These are phyloP conservation scores for Kockiozyma suomiensis DNA, from an alignment of 805 yeast genomes.

Conservation along the genomic window DNA sequence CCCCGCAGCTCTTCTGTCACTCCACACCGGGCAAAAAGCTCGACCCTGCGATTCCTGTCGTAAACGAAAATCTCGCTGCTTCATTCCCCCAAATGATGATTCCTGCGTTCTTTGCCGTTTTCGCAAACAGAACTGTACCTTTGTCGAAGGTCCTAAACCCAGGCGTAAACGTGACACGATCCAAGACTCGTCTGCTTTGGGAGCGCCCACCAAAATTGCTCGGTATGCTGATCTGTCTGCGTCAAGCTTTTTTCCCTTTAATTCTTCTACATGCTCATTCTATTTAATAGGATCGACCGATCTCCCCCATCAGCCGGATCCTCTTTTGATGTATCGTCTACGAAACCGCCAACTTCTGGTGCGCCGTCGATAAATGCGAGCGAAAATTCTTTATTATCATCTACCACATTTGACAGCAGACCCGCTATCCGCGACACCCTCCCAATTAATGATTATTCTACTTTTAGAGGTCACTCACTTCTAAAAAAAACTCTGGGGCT, in stretches of 20 bases:
- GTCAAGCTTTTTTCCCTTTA: background rate
- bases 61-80: constrained; percentile 77
- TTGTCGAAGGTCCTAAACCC: constrained; percentile 55
- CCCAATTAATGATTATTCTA: constrained; percentile 69
- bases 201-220: background rate
- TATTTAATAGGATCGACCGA: background rate
- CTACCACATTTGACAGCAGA: background rate
- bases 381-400: background rate
- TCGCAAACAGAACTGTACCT: constrained; percentile 83
- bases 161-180: constrained; percentile 43
- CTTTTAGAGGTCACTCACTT: constrained; percentile 63
- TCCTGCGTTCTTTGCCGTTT: constrained; percentile 64
- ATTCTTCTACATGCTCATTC: background rate
- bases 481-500: constrained; percentile 70
- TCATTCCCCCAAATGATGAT: constrained; percentile 60
- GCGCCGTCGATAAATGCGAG: background rate
- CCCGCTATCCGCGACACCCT: constrained; percentile 29
- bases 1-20: constrained; percentile 14
- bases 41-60: constrained; percentile 85
- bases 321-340: background rate
- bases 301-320: background rate
- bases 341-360: background rate
- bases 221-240: constrained; percentile 1
- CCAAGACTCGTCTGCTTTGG: background rate
- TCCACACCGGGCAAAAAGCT: constrained; percentile 34